Conservation (phyloP, 2,329 filamentous ascomycete species). For the Pezicula radicicola region DNA sequence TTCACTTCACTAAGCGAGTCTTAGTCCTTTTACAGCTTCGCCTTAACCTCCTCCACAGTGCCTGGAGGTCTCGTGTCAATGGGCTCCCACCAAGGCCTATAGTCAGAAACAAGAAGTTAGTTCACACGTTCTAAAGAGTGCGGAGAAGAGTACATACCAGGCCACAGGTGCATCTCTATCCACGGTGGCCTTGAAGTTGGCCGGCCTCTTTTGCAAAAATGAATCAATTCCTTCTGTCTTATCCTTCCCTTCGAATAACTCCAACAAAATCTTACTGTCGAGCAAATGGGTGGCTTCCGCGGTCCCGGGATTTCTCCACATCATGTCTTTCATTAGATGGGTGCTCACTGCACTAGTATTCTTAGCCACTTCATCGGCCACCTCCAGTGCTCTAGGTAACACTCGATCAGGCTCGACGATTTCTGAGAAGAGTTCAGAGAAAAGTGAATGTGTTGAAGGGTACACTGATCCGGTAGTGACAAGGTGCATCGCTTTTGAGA, state of each 20-base stretch:
- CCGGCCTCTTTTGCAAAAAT: constrained; percentile 58
- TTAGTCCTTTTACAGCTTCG: constrained; percentile 10
- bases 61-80: constrained; percentile 37
- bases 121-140: too few species aligned
- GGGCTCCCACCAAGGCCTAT: constrained; percentile 54
- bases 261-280: constrained; percentile 62
- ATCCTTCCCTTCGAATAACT: constrained; percentile 53
- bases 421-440: constrained; percentile 64
- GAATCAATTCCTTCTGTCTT: constrained; percentile 57
- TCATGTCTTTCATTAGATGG: constrained; percentile 68
- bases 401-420: constrained; percentile 58
- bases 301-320: constrained; percentile 55
- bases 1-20: too few species aligned
- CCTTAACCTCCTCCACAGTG: constrained; percentile 16
- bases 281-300: constrained; percentile 70
- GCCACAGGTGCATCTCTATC: constrained; percentile 48
- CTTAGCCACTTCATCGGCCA: constrained; percentile 63
- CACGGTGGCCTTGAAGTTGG: constrained; percentile 54
- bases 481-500: constrained; percentile 60
- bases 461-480: constrained; percentile 66
- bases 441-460: constrained; percentile 44
- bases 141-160: constrained; percentile 27
- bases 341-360: constrained; percentile 65
- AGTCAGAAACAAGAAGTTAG: too few species aligned
- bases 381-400: constrained; percentile 59